Evolutionary conservation across 2,329 filamentous ascomycete species (phyloP).

Genomic region (Coccinonectria pachysandricola): DNA sequence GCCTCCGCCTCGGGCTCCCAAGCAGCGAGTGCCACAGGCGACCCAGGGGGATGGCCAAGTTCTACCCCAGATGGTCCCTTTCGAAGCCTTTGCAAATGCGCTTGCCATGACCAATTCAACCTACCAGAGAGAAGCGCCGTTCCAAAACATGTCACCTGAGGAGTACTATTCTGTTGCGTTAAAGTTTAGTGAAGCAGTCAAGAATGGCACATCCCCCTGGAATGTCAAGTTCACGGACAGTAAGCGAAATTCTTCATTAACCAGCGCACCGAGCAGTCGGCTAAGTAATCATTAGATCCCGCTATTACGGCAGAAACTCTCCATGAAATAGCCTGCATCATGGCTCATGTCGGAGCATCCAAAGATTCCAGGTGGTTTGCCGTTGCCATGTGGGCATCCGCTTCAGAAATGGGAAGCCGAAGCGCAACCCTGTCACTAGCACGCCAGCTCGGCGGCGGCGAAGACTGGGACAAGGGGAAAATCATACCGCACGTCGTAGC

Average conservation of each 20-base stretch:
- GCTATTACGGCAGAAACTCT: constrained; percentile 10
- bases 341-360: constrained; percentile 9
- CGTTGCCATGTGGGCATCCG: constrained; percentile 20
- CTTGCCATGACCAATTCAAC: too few species aligned
- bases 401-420: constrained; percentile 21
- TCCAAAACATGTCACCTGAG: constrained; percentile 10
- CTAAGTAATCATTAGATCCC: constrained; percentile 8
- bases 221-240: constrained; percentile 11
- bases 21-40: too few species aligned
- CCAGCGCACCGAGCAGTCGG: constrained; percentile 1
- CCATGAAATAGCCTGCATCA: constrained; percentile 21
- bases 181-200: constrained; percentile 13
- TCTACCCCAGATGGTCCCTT: too few species aligned
- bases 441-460: constrained; percentile 11
- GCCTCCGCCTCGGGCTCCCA: not conserved
- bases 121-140: too few species aligned
- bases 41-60: too few species aligned
- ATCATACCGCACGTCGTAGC: constrained; percentile 13
- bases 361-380: constrained; percentile 8
- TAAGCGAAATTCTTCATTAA: constrained; percentile 9
- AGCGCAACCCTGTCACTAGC: constrained; percentile 22
- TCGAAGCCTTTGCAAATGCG: too few species aligned
- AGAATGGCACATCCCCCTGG: constrained; percentile 12
- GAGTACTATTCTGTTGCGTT: constrained; percentile 16
- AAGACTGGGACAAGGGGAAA: constrained; percentile 10